Evolutionary conservation across 2,329 filamentous ascomycete species (phyloP).

Genomic region (Aspergillus alliaceus): DNA sequence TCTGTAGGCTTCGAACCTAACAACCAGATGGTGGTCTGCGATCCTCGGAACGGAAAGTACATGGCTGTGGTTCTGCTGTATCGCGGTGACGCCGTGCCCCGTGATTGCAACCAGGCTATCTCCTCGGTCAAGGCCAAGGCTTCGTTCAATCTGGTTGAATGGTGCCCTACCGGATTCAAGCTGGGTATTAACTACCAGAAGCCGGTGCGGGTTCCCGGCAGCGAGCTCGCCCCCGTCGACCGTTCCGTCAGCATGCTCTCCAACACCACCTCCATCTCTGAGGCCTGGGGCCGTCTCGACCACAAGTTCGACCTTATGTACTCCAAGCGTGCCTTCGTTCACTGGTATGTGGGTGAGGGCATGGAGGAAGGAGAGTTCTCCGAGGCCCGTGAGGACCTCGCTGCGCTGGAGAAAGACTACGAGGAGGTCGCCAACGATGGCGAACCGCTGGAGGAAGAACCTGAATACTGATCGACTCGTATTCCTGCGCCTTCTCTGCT

Average conservation of each 20-base stretch:
- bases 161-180: constrained; percentile 70
- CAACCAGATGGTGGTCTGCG: constrained; percentile 70
- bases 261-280: constrained; percentile 67
- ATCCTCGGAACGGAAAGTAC: constrained; percentile 67
- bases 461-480: constrained; percentile 31
- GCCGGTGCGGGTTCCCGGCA: constrained; percentile 53
- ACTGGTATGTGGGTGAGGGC: constrained; percentile 80
- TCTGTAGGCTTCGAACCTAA: constrained; percentile 61
- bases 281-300: constrained; percentile 64
- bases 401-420: constrained; percentile 82
- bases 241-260: constrained; percentile 62
- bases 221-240: constrained; percentile 56
- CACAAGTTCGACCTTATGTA: constrained; percentile 73
- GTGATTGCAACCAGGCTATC: constrained; percentile 61
- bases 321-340: constrained; percentile 68
- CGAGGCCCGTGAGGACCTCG: constrained; percentile 81
- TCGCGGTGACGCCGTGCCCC: constrained; percentile 65
- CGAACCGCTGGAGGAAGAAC: constrained; percentile 59
- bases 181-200: constrained; percentile 67
- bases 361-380: constrained; percentile 93
- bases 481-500: background rate
- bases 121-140: constrained; percentile 63
- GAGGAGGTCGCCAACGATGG: constrained; percentile 77
- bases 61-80: constrained; percentile 68
- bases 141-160: constrained; percentile 66